These are phyloP conservation scores for Apiotrichum akiyoshidainum DNA, from an alignment of 1,284 basidiomycete species.

Conservation along the genomic window DNA sequence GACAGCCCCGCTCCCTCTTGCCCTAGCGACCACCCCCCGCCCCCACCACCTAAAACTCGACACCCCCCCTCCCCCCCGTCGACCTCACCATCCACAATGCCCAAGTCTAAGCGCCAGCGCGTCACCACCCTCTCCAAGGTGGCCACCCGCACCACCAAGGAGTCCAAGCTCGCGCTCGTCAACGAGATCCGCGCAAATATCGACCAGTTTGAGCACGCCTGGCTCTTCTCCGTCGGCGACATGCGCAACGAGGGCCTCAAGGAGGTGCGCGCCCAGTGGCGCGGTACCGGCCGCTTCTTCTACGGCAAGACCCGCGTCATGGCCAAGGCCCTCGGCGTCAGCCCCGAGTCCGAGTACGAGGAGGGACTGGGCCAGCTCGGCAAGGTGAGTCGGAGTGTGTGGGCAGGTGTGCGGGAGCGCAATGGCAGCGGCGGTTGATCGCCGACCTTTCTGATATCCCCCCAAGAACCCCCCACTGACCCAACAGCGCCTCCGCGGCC, in stretches of 20 bases:
- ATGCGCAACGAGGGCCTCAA: conserved; percentile 95
- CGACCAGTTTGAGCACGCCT: conserved; percentile 89
- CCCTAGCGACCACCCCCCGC: not conserved
- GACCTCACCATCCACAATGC: conserved; percentile 58
- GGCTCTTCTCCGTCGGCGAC: conserved; percentile 89
- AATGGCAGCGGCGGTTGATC: too few species aligned
- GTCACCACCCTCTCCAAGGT: conserved; percentile 61
- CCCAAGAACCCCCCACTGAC: not conserved
- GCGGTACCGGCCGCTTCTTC: conserved; percentile 86
- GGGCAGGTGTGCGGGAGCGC: too few species aligned
- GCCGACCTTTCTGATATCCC: not conserved
- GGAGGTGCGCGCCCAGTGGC: conserved; percentile 89
- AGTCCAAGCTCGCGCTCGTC: conserved; percentile 78
- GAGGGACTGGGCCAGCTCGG: conserved; percentile 76
- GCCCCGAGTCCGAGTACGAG: conserved; percentile 80
- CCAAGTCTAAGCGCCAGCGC: conserved; percentile 81
- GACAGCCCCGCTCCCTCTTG: not conserved
- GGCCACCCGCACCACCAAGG: conserved; percentile 55
- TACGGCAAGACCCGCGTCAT: conserved; percentile 90
- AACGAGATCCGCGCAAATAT: conserved; percentile 62
- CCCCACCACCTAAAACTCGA: not conserved
- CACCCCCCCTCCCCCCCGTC: not conserved
- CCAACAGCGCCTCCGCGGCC: conserved; percentile 79
- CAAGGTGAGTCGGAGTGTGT: conserved; percentile 57
- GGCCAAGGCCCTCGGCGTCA: conserved; percentile 90